These are phyloP conservation scores for Penicillium aurantiogriseum DNA, from an alignment of 2,329 filamentous ascomycete genomes.

Conservation along the genomic window DNA sequence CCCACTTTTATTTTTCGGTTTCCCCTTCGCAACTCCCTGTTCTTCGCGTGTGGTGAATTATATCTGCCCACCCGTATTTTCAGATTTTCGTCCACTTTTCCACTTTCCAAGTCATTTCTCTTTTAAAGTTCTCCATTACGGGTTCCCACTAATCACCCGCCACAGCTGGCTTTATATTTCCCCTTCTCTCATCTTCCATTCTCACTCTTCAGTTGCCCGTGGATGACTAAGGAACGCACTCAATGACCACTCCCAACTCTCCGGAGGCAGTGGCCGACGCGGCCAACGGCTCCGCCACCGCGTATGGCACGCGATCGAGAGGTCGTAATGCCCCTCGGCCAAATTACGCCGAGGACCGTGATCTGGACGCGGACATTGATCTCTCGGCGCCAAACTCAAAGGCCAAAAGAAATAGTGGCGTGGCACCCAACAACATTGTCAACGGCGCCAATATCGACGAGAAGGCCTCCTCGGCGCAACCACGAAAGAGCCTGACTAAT, in stretches of 20 bases:
- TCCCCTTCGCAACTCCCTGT: conserved; percentile 12
- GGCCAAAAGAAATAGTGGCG: conserved; percentile 33
- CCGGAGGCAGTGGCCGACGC: conserved; percentile 40
- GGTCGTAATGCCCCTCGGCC: conserved; percentile 79
- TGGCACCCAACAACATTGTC: conserved; percentile 24
- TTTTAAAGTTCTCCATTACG: background rate
- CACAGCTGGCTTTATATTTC: conserved; percentile 17
- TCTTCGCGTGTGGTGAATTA: conserved; percentile 10
- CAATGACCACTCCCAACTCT: conserved; percentile 47
- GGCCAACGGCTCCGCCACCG: conserved; percentile 51
- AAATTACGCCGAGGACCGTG: conserved; percentile 94
- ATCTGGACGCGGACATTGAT: conserved; percentile 86
- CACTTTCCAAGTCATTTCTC: no score
- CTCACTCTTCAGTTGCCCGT: conserved; percentile 17
- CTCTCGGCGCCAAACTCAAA: conserved; percentile 51
- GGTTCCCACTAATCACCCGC: conserved; percentile 14
- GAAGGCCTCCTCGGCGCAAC: conserved; percentile 39
- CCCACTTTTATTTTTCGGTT: conserved; percentile 15
- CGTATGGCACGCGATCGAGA: conserved; percentile 90
- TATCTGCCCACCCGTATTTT: conserved; percentile 21
- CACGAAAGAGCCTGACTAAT: conserved; percentile 41
- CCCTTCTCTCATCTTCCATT: conserved; percentile 18
- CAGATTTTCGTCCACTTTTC: conserved; percentile 21
- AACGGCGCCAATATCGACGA: conserved; percentile 41
- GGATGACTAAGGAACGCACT: conserved; percentile 41